A percentile compares a stretch with the other conserved stretches of the same genome.
Evolutionary conservation across 2,329 filamentous ascomycete species (phyloP).

Genomic region (Albifimbria verrucaria): DNA sequence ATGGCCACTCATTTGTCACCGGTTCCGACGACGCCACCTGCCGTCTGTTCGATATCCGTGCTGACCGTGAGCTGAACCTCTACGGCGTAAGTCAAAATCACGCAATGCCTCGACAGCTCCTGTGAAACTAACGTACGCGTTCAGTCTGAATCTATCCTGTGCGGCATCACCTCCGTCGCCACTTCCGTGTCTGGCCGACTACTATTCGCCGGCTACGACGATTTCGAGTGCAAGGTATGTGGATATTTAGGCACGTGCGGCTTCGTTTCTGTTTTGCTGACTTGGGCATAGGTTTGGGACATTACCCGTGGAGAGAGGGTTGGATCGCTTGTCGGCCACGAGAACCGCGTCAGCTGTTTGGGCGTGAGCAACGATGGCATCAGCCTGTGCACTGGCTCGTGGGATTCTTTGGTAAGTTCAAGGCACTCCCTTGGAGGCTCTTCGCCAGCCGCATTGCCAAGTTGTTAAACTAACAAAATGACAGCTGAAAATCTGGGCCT

Average conservation of each 20-base stretch:
- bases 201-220: conserved; percentile 95
- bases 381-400: conserved; percentile 98
- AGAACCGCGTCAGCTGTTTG: conserved; percentile 97
- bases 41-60: conserved; percentile 95
- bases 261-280: too few relatives aligned
- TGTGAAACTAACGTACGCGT: too few relatives aligned
- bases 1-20: conserved; percentile 96
- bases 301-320: conserved; percentile 95
- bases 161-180: conserved; percentile 96
- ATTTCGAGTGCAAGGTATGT: conserved; percentile 98
- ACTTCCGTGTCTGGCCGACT: conserved; percentile 95
- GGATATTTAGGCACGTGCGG: not conserved
- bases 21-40: conserved; percentile 97
- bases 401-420: conserved; percentile 90
- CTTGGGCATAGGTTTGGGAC: conserved; percentile 80
- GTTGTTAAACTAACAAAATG: not conserved
- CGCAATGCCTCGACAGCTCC: not conserved
- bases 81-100: conserved; percentile 55
- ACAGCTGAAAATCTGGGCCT: conserved; percentile 86
- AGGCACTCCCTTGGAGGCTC: not conserved
- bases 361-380: conserved; percentile 99
- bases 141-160: conserved; percentile 94
- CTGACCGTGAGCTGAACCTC: conserved; percentile 74
- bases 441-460: not conserved
- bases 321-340: conserved; percentile 92